These are phyloP conservation scores for Plasmodium falciparum DNA, from an alignment of 169 alveolate genomes.

Conservation along the genomic window DNA sequence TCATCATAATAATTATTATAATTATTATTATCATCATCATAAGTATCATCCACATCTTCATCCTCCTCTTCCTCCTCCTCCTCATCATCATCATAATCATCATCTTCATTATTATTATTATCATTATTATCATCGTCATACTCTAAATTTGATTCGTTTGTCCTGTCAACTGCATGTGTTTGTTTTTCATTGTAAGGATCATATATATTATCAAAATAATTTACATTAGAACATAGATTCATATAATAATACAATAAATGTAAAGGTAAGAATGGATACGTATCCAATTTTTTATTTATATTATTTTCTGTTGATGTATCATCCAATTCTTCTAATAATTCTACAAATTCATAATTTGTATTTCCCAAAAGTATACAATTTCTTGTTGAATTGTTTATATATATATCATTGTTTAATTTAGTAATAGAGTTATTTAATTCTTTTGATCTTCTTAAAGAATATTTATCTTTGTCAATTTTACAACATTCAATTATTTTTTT, in stretches of 20 bases:
- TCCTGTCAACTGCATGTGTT: neutral
- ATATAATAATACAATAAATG: constrained; percentile 66
- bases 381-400: constrained; percentile 63
- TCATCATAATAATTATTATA: neutral
- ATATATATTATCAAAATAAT: constrained; percentile 28
- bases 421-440: constrained; percentile 69
- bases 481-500: constrained; percentile 60
- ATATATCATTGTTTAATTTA: constrained; percentile 73
- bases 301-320: constrained; percentile 11
- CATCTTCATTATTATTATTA: neutral
- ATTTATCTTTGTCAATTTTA: constrained; percentile 63
- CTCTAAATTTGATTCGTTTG: neutral
- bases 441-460: constrained; percentile 52
- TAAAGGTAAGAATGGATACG: constrained; percentile 49
- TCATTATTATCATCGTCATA: neutral
- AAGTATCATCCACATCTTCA: too few species aligned
- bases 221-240: constrained; percentile 34
- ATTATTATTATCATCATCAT: too few species aligned
- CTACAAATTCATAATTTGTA: constrained; percentile 48
- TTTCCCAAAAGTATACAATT: constrained; percentile 55
- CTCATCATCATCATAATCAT: too few species aligned
- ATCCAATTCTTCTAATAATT: constrained; percentile 73
- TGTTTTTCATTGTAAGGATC: neutral
- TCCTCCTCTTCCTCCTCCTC: neutral
- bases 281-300: neutral